Evolutionary conservation across 1,139 yeast genomes (phyloP), one percentile per base, ranked within the genome.

Genomic region (Taphrina wiesneri): DNA sequence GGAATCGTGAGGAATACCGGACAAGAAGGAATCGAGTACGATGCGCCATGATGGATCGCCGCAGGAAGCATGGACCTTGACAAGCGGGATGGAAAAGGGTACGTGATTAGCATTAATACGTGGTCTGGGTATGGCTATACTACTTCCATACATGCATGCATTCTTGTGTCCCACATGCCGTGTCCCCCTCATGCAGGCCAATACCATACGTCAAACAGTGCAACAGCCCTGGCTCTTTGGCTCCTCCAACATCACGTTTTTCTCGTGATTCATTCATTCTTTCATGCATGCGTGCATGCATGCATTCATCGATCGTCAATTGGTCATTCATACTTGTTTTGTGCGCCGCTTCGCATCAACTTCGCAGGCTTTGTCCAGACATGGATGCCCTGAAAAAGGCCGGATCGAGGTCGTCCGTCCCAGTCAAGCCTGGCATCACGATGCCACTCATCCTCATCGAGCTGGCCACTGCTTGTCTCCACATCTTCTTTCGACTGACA

Each of bases 391-490:
- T 11, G 13, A 45, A n/a, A 11, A 17, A 23, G 28, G 49, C 9
- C 25, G 49, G 49, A 21, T 45, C 49, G 49, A 45, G 49, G 28
- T 45, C 49, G 28, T 45, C 49, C 28, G 25, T 13, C 56, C 13
- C 9, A 7, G 23, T 30, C 54, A 49, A 15, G 43, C 28, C 43
- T 32, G 64, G 64, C 53, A 51, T 21, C 6, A 60, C 41, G 21
- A 60, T 34, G n/a, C 64, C 64, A 41, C 64, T 60, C 64, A 60
- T 60, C 41, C 64, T 25, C 41, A 49, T 17, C 19, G 64, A 60
- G 13, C 51, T 39, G 43, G 46, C 57, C 51, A 60, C 64, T 0
- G 64, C 64, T 23, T 51, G 39, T 39, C 43, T 19, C 64, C 64
- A 60, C 32, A 53, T 53, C 25, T 23, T 36, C 32, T 41, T 41